Evolutionary conservation across 805 yeast species (phyloP), one percentile per base, ranked within the genome.

Genomic region (Yamadazyma tumulicola): DNA sequence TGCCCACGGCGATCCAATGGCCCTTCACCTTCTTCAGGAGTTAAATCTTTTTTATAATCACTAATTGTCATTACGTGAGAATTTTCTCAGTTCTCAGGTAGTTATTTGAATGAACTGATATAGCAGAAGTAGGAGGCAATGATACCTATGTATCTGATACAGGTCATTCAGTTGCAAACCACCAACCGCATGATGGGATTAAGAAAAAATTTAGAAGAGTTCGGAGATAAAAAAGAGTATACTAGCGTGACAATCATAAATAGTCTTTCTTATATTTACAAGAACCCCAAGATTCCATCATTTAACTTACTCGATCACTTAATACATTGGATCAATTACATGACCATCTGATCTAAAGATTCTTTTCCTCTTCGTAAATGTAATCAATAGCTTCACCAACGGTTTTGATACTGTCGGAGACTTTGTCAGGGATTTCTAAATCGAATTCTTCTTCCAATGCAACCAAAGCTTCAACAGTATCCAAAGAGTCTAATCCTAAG

Each of bases 391-490:
- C 95, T 69, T 89, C 95, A 49, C 86, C 88, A 46, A 93, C 93
- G 37, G 95, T 85, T 70, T 84, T 87, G 62, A 93, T 81, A 57
- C 84, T 89, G 59, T 91, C 97, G 36, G 96, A 93, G 51, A 86
- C 85, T 59, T 84, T 81, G 67, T 87, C 96, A 23, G 94, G 87
- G 55, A 85, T 78, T 59, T 82, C 85, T 55, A 86, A 75, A 52
- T 85, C 87, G 49, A 79, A 79, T 58, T 81, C 73, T 72, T 89
- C 96, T 72, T 91, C 98, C 54, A 91, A 81, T 38, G 96, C 96
- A 62, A 93, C 95, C 51, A 93, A 75, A 37, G 93, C 89, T 69
- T 91, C 98, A 43, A 91, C 96, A 44, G 93, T 84, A 56, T 91
- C 98, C 48, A 91, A 74, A 7, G 96, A 85, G 64, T 91, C 98